Base-by-base conservation (phyloP, 2,329 filamentous ascomycete genomes). In the Paramyrothecium roridum region DNA sequence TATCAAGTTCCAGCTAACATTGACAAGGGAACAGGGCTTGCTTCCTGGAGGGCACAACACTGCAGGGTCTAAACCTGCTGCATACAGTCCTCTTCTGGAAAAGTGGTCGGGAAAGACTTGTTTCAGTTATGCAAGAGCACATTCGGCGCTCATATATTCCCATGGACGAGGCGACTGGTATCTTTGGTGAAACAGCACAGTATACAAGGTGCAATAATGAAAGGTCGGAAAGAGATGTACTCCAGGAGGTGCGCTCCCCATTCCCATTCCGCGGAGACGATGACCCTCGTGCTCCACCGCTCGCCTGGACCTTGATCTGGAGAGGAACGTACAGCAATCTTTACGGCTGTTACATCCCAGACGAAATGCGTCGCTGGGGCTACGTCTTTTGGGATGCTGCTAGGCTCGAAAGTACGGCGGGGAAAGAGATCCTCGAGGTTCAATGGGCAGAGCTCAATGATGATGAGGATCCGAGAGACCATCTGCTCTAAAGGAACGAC, bases 311-410 rank as follows among this genome's bases (percentile, higher is more conserved):
- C 3, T 48, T 40, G 19, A 22, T 56, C 2, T 59, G 54, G 54
- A 19, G 37, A 7, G 52, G 21, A n/a, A 56, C 33, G 26, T 56
- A 56, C 19, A 52, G 54, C 23, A 53, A 56, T 33, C 20, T 57
- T 10, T 55, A 45, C 20, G 55, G 55, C 13, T 22, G 47, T 22
- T 53, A 46, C 46, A 40, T 54, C 16, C 11, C 16, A 6, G 48
- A 57, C 17, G 33, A 22, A 16, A 47, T 54, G 22, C 48, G 43
- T 8, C 26, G 17, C 17, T 58, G 56, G 56, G 58, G 58, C 7
- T 59, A 59, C 20, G 37, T 58, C 30, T 45, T 58, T n/a, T 60
- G 56, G 58, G 58, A 60, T 53, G 57, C 52, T 11, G 45, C 11
- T 10, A 47, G 16, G 20, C 8, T 47, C 11, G 20, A 21, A 47